Evolutionary conservation across 139 green algal genomes (phyloP), one percentile per base, ranked within the genome.

Genomic region (Marvania coccoides): DNA sequence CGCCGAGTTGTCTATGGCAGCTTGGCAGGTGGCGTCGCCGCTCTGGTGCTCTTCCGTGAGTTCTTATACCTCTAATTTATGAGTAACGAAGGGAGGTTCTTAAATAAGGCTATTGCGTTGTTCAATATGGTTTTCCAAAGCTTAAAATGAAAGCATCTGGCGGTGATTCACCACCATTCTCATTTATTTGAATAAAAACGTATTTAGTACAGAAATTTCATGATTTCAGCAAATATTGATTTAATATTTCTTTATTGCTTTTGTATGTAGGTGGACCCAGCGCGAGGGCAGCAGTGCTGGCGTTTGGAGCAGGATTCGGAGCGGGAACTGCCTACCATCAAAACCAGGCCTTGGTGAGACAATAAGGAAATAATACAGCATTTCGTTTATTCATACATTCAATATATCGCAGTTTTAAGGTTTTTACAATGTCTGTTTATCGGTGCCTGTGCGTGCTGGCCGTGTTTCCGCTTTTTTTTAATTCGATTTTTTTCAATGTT

Each of bases 251-350:
- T n/a, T 14, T 2, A 31, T 71, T 28, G 13, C 8, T 14, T 10
- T 7, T 33, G 15, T 46, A 33, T 58, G 24, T 48, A 76, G 70
- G 70, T 28, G 51, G 54, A 6, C 35, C 35, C 34, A 72, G 47
- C 6, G 64, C 62, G 8, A 33, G 70, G 4, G 70, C 63, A 12
- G 47, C 70, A 8, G 31, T 60, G 3, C 45, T 69, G 2, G 64
- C 55, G n/a, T 51, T 78, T 42, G 71, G 71, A 0, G 58, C 64
- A n/a, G 71, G 71, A 3, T 78, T 78, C 47, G 71, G 71, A 19
- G 55, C 69, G 13, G 71, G 71, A 13, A 58, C 26, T 19, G 56
- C 64, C 5, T 78, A 69, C 35, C 38, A 74, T 36, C 23, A 56
- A 1, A 73, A 58, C 47, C 57, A 78, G 14, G 64, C 31, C 10